These are phyloP conservation scores for Aspergillus glaucus DNA, from an alignment of 2,329 filamentous ascomycete genomes.

Conservation along the genomic window DNA sequence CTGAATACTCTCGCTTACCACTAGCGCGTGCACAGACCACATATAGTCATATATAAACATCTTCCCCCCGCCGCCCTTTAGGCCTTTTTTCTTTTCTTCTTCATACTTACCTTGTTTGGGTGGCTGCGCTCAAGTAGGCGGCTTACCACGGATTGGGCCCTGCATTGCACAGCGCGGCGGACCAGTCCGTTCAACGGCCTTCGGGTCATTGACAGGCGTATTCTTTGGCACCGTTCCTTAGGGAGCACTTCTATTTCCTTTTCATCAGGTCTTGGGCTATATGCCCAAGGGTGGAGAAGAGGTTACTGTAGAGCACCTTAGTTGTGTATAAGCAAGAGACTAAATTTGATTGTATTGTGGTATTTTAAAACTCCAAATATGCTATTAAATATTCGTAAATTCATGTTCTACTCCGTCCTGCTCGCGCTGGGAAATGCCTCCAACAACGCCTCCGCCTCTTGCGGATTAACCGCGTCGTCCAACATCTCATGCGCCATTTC, in stretches of 20 bases:
- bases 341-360: too few species aligned
- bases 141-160: conserved; percentile 43
- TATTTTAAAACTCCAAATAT: background rate
- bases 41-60: conserved; percentile 25
- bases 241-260: conserved; percentile 22
- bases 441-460: conserved; percentile 61
- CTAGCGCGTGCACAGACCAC: conserved; percentile 15
- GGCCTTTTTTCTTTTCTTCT: conserved; percentile 34
- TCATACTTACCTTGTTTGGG: conserved; percentile 49
- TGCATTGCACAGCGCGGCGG: conserved; percentile 55
- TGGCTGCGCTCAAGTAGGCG: conserved; percentile 43
- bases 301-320: background rate
- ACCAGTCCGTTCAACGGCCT: conserved; percentile 44
- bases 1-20: conserved; percentile 20
- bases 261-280: conserved; percentile 37
- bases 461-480: conserved; percentile 72
- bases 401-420: conserved; percentile 16
- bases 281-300: conserved; percentile 32
- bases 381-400: background rate
- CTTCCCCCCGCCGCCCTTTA: conserved; percentile 13
- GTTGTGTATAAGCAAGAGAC: background rate
- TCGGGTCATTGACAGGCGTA: conserved; percentile 45
- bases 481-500: conserved; percentile 77
- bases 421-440: conserved; percentile 39
- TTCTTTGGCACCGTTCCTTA: conserved; percentile 43